phyloP scores from a whole-genome alignment of 345 rosid genomes.

The Eucalyptus cloeziana region DNA sequence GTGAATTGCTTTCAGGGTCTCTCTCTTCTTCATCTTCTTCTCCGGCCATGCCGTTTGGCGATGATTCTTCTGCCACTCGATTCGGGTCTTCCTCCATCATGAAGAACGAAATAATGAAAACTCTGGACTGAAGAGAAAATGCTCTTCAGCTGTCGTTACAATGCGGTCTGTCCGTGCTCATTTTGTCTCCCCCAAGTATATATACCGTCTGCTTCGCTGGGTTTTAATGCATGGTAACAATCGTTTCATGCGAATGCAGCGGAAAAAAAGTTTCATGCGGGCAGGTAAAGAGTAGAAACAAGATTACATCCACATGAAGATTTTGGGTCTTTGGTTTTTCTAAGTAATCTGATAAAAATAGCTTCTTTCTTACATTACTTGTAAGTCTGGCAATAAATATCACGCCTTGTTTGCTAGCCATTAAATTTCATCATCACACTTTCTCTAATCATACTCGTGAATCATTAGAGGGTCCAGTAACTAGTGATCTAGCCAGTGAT shows the following conservation, averaged over 20 bases:
- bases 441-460: neutral
- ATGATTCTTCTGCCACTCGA: neutral
- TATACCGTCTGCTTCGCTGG: neutral
- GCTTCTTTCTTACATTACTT: neutral
- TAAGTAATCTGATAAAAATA: neutral
- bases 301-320: neutral
- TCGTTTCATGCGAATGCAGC: neutral
- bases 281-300: neutral
- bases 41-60: neutral
- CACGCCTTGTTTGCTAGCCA: neutral
- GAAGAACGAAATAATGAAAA: neutral
- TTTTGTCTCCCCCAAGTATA: neutral
- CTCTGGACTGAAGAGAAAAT: neutral
- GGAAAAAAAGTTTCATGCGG: neutral
- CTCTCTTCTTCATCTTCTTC: constrained; percentile 31
- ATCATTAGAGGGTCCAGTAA: neutral
- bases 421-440: neutral
- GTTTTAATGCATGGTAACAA: neutral
- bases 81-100: constrained; percentile 36
- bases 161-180: neutral
- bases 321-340: neutral
- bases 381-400: constrained; percentile 4
- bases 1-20: constrained; percentile 59
- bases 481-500: neutral
- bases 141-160: neutral